Percentiles rank a stretch among this genome's conserved stretches.
Conservation (phyloP, 345 rosid species). For the Camelina laxa region DNA sequence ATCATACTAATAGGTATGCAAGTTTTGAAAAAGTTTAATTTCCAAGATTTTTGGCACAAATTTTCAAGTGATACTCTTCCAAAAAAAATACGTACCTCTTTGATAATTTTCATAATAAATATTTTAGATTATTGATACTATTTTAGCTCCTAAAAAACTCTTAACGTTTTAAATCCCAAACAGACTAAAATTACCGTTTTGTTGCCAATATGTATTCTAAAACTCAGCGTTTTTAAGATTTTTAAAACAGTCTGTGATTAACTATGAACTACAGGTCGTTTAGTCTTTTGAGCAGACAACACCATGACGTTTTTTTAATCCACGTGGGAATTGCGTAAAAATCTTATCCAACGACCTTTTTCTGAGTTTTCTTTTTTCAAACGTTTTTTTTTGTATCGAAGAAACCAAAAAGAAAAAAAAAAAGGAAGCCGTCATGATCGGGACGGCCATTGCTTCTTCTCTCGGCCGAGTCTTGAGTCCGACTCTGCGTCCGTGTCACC, state of each 20-base stretch:
- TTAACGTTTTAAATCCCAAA: no score
- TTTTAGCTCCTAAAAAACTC: no score
- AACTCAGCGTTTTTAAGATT: conserved; percentile 1
- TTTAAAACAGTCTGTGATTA: background rate
- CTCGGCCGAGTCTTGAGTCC: conserved; percentile 31
- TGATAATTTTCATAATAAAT: no score
- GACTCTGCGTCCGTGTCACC: conserved; percentile 40
- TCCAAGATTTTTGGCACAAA: background rate
- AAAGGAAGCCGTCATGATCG: conserved; percentile 41
- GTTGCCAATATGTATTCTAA: background rate
- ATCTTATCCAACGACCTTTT: conserved; percentile 40
- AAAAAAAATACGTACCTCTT: no score
- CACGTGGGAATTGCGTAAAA: conserved; percentile 41
- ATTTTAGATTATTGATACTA: no score
- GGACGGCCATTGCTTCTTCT: conserved; percentile 24
- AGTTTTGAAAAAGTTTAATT: background rate
- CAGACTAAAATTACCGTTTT: no score
- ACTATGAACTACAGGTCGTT: conserved; percentile 11
- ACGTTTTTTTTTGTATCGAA: conserved; percentile 28
- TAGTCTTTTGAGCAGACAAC: background rate
- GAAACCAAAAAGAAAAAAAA: background rate
- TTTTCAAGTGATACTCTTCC: background rate
- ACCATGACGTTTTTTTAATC: background rate
- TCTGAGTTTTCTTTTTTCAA: background rate
- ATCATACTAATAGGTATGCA: no score